These are phyloP conservation scores for Lentinula lateritia DNA, from an alignment of 768 basidiomycete genomes.

Conservation along the genomic window DNA sequence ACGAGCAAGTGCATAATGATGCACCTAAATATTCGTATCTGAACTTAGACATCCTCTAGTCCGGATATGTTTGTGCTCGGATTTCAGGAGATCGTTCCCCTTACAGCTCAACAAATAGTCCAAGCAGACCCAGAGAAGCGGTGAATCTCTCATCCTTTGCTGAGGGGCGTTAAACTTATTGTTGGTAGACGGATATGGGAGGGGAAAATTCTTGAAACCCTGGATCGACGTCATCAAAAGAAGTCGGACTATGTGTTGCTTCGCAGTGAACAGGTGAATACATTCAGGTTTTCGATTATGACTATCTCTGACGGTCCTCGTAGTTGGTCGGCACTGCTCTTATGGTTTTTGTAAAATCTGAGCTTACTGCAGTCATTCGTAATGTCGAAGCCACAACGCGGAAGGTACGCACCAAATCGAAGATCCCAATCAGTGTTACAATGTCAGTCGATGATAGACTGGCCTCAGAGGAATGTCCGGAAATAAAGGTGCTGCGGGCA, in stretches of 20 bases:
- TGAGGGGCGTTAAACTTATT: not conserved
- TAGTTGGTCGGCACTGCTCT: conserved; percentile 95
- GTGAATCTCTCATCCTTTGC: conserved; percentile 28
- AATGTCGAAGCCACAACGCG: conserved; percentile 90
- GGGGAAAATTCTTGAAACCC: conserved; percentile 67
- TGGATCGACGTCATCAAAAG: conserved; percentile 65
- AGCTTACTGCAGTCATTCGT: conserved; percentile 72
- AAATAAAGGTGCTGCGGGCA: conserved; percentile 94
- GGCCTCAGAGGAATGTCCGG: conserved; percentile 91
- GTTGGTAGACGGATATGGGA: conserved; percentile 81
- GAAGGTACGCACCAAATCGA: conserved; percentile 49
- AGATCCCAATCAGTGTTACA: not conserved
- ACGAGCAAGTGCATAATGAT: conserved; percentile 37
- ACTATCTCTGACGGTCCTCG: conserved; percentile 7
- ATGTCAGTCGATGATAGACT: conserved; percentile 40
- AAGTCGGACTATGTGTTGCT: conserved; percentile 76
- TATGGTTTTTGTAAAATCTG: conserved; percentile 76
- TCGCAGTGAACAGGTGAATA: conserved; percentile 81
- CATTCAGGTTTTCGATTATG: not conserved
- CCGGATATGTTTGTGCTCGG: conserved; percentile 89
- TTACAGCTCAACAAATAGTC: conserved; percentile 96
- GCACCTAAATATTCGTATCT: not conserved
- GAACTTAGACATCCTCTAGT: conserved; percentile 26
- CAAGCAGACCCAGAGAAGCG: conserved; percentile 93
- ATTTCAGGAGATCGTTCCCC: conserved; percentile 96